phyloP scores from a whole-genome alignment of 805 yeast species.

The Saccharomycopsis babjevae region DNA sequence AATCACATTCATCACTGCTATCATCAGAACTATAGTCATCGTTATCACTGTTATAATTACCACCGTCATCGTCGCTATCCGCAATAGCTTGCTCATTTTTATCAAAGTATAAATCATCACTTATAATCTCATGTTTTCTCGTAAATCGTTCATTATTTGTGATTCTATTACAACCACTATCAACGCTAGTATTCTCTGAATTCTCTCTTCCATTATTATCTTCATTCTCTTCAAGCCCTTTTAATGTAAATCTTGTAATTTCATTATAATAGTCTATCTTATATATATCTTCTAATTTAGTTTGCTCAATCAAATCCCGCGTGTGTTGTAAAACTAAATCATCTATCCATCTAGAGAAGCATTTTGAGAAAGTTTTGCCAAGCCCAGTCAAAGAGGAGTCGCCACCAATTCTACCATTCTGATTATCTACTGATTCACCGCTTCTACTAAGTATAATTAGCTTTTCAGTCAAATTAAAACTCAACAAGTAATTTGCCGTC shows the following conservation, averaged over 20 bases:
- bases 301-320: background rate
- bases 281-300: background rate
- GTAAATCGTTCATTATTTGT: background rate
- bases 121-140: background rate
- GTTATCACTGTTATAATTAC: slow-evolving; percentile 17
- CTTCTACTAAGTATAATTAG: slow-evolving; percentile 94
- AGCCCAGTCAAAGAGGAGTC: slow-evolving; percentile 75
- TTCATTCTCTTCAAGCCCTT: background rate
- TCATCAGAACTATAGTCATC: background rate
- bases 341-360: slow-evolving; percentile 59
- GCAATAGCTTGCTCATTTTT: background rate
- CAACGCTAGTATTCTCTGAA: background rate
- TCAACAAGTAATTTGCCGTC: slow-evolving; percentile 78
- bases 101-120: background rate
- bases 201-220: slow-evolving; percentile 15
- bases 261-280: background rate
- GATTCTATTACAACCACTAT: background rate
- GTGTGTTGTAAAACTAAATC: background rate
- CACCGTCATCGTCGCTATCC: slow-evolving; percentile 22
- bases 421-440: slow-evolving; percentile 85
- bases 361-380: slow-evolving; percentile 63
- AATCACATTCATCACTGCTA: background rate
- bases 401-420: slow-evolving; percentile 83
- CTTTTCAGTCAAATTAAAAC: slow-evolving; percentile 79
- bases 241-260: background rate